Evolutionary conservation across 495 filamentous ascomycete species (phyloP), one percentile per base, ranked within the genome.

Genomic region (Xylaria scruposa): DNA sequence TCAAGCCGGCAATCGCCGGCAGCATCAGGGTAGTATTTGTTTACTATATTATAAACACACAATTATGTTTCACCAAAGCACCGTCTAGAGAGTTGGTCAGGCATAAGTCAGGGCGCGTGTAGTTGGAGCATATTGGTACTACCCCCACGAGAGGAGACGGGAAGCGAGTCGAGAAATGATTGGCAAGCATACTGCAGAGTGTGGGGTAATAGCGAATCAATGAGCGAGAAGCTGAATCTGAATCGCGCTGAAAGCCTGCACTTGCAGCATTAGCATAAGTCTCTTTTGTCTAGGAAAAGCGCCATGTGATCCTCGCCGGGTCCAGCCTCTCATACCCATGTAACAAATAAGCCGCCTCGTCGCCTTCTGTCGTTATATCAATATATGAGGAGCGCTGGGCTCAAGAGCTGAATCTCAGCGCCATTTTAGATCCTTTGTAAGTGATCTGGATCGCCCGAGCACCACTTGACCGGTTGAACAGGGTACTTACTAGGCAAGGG

Each of bases 141-240:
- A 60, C 58, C 58, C 58, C 58, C 33, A 60, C 31, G 31, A 60
- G 58, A 38, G 10, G 29, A 29, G 58, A 60, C 58, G 58, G 58
- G 31, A 60, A 38, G 58, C 58, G 17, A 36, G 56, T 36, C 17
- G 56, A n/a, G 56, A 19, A 59, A 36, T 38, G 58, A 60, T 60
- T 60, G 58, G 58, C 58, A 38, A 9, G 9, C 33, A 15, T 60
- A 38, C 36, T 38, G 36, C 36, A 38, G 36, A 8, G 58, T 60
- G 58, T 60, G 58, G 58, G 58, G 33, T 38, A 38, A 60, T 21
- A 21, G 58, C 58, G 33, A 60, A 60, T 60, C 58, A 60, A 7
- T 36, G 56, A 36, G 29, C 56, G 6, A 29, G 56, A 59, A 59
- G 31, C 3, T 31, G 33, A 59, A 59, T 59, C 54, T 60, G 19